Evolutionary conservation across 2,329 filamentous ascomycete genomes (phyloP).

Genomic region (Talaromyces sp.): DNA sequence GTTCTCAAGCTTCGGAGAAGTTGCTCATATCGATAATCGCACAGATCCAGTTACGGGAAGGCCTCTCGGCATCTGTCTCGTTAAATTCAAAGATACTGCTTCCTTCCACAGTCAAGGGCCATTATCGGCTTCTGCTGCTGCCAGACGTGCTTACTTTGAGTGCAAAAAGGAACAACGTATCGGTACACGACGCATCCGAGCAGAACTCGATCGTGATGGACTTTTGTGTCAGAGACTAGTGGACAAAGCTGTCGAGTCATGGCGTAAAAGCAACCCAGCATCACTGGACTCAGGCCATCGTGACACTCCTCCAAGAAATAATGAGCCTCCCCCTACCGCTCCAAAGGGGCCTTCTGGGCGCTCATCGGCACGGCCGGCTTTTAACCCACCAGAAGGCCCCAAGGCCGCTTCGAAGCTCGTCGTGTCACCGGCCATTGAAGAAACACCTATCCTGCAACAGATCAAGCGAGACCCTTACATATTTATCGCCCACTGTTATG

Average conservation of each 20-base stretch:
- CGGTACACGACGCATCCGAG: slow-evolving; percentile 70
- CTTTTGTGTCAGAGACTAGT: slow-evolving; percentile 75
- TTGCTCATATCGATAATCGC: slow-evolving; percentile 87
- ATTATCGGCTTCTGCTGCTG: slow-evolving; percentile 72
- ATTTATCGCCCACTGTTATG: slow-evolving; percentile 80
- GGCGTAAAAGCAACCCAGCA: slow-evolving; percentile 50
- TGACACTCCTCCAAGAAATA: slow-evolving; percentile 44
- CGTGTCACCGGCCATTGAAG: slow-evolving; percentile 57
- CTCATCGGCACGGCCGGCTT: slow-evolving; percentile 34
- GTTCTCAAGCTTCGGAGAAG: slow-evolving; percentile 56
- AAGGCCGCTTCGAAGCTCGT: slow-evolving; percentile 33
- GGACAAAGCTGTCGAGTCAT: slow-evolving; percentile 67
- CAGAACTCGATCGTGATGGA: slow-evolving; percentile 87
- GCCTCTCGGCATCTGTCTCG: slow-evolving; percentile 88
- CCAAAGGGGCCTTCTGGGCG: slow-evolving; percentile 76
- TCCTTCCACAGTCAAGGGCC: slow-evolving; percentile 50
- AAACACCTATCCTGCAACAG: slow-evolving; percentile 62
- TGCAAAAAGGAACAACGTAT: slow-evolving; percentile 76
- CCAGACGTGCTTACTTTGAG: slow-evolving; percentile 70
- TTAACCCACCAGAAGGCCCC: slow-evolving; percentile 39
- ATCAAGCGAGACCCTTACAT: slow-evolving; percentile 82
- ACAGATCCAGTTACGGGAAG: slow-evolving; percentile 93
- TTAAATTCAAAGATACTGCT: slow-evolving; percentile 75
- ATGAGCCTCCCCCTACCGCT: slow-evolving; percentile 73
- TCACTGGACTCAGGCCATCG: slow-evolving; percentile 29